Conservation (phyloP, 108 stramenopile species). For the Mediolabrus comicus region DNA sequence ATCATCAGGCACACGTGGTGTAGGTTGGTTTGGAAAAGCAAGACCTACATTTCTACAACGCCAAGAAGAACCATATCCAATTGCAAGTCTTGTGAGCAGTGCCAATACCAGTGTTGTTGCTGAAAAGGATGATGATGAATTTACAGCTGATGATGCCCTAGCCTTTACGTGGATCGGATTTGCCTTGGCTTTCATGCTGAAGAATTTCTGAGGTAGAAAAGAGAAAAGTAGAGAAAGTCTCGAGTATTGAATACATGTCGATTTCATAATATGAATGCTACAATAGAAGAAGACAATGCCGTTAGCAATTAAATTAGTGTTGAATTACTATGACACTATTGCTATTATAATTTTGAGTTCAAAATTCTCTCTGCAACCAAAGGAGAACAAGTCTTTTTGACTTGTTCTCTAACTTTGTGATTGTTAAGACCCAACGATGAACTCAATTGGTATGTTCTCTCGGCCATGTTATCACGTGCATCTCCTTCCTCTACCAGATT, state of each 20-base stretch:
- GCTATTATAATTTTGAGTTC: neutral
- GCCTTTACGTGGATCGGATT: too few relatives aligned
- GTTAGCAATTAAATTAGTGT: too few relatives aligned
- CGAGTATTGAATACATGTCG: too few relatives aligned
- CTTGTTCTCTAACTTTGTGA: constrained; percentile 17
- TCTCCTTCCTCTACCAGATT: constrained; percentile 31
- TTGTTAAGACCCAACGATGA: constrained; percentile 8
- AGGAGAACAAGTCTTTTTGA: constrained; percentile 28
- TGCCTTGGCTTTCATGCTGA: too few relatives aligned
- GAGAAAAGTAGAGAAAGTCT: too few relatives aligned
- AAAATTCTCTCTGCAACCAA: constrained; percentile 16
- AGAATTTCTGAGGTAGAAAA: too few relatives aligned
- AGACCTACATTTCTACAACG: neutral
- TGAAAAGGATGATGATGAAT: too few relatives aligned
- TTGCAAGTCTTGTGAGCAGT: neutral
- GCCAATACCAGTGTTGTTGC: too few relatives aligned
- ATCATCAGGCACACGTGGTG: neutral
- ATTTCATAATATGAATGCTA: too few relatives aligned
- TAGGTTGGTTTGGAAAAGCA: neutral
- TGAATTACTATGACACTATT: neutral
- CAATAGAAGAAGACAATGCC: too few relatives aligned
- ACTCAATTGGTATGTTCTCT: constrained; percentile 29
- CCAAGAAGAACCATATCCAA: neutral
- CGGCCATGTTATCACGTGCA: constrained; percentile 37
- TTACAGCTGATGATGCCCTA: too few relatives aligned